Evolutionary conservation across 2,329 filamentous ascomycete species (phyloP).

Genomic region (Trichoderma cornu-damae): DNA sequence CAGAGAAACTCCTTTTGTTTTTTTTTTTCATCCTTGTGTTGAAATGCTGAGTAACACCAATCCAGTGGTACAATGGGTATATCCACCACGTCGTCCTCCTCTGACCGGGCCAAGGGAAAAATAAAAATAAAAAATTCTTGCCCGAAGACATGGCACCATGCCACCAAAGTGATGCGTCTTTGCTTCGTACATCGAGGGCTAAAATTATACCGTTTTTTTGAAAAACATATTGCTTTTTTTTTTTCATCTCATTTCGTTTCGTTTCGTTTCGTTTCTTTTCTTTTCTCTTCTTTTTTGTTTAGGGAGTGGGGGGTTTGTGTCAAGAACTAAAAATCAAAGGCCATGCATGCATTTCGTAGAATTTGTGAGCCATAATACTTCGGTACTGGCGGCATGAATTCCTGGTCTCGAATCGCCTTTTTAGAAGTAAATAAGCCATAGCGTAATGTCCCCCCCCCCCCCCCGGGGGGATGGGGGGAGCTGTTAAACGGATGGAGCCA

Average conservation of each 20-base stretch:
- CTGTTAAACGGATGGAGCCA: background rate
- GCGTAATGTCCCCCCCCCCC: no score
- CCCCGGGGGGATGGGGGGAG: background rate
- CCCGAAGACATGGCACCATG: constrained; percentile 12
- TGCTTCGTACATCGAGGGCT: constrained; percentile 6
- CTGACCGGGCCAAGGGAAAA: constrained; percentile 4
- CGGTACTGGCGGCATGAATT: background rate
- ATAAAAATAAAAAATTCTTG: no score
- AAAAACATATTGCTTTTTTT: background rate
- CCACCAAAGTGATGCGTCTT: constrained; percentile 1
- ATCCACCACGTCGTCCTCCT: constrained; percentile 14
- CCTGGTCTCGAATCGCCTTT: background rate
- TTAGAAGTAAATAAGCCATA: no score
- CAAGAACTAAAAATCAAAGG: background rate
- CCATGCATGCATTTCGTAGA: background rate
- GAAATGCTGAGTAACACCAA: constrained; percentile 8
- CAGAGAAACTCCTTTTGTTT: background rate
- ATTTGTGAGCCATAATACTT: background rate
- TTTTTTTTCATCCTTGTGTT: constrained; percentile 8
- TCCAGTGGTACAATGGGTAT: constrained; percentile 16
- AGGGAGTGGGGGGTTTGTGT: no score
- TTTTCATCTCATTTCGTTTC: no score
- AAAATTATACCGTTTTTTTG: no score
- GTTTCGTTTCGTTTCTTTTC: no score
- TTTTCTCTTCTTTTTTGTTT: no score